Conservation (phyloP, 331 rosid genomes). For the Rhamnella rubrinervis region DNA sequence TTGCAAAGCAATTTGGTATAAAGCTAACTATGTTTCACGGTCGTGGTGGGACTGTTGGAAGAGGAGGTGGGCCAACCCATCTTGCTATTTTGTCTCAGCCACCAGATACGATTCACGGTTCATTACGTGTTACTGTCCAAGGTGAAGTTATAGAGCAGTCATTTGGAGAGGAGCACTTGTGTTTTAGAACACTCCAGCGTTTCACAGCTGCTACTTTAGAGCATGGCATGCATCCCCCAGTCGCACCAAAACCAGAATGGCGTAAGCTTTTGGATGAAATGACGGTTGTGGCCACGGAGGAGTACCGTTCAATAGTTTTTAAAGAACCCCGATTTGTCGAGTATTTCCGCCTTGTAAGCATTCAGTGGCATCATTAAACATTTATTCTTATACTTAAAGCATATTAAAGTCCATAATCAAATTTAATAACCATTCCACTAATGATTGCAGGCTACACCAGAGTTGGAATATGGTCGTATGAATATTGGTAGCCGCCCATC, state of each 20-base stretch:
- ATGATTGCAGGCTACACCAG: slow-evolving; percentile 83
- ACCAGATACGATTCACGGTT: slow-evolving; percentile 92
- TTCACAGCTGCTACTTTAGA: slow-evolving; percentile 94
- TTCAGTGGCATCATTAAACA: slow-evolving; percentile 7
- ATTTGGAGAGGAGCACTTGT: slow-evolving; percentile 91
- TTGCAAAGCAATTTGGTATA: slow-evolving; percentile 81
- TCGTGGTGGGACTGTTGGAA: slow-evolving; percentile 98
- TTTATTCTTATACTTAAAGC: neutral
- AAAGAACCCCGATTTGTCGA: slow-evolving; percentile 96
- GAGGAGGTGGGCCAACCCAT: slow-evolving; percentile 99
- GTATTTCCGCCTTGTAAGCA: slow-evolving; percentile 91
- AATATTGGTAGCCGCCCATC: slow-evolving; percentile 98
- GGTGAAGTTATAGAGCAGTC: slow-evolving; percentile 98
- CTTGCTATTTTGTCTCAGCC: slow-evolving; percentile 98
- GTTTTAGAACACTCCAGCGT: slow-evolving; percentile 94
- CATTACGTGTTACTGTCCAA: slow-evolving; percentile 96
- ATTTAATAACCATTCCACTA: slow-evolving; percentile 3
- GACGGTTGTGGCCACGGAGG: slow-evolving; percentile 91
- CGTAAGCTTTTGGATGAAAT: slow-evolving; percentile 85
- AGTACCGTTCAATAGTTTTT: slow-evolving; percentile 89
- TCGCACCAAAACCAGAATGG: slow-evolving; percentile 97
- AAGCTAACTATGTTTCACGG: slow-evolving; percentile 99
- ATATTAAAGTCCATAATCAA: neutral
- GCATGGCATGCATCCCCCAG: slow-evolving; percentile 83
- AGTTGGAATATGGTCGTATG: slow-evolving; percentile 97